A percentile compares a stretch with the other conserved stretches of the same genome.
Conservation (phyloP, 805 yeast genomes). For the Kodamaea kaohsiungensis region DNA sequence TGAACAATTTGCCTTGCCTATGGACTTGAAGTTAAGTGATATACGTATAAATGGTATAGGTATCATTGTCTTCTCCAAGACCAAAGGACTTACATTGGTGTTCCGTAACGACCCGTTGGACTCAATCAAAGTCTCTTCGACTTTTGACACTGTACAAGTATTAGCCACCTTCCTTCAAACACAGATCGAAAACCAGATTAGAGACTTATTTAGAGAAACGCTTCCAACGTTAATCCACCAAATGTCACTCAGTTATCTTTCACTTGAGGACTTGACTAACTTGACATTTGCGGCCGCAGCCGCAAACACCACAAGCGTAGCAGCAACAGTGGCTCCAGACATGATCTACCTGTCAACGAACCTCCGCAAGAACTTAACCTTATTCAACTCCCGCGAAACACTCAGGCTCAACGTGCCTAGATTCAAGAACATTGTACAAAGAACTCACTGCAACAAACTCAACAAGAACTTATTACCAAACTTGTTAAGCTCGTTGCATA, state of each 20-base stretch:
- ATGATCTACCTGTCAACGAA: conserved; percentile 58
- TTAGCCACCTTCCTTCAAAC: conserved; percentile 80
- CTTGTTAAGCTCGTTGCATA: conserved; percentile 36
- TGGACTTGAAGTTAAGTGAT: conserved; percentile 71
- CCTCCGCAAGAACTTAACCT: conserved; percentile 31
- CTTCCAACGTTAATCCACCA: conserved; percentile 79
- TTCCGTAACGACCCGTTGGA: conserved; percentile 89
- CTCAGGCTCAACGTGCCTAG: conserved; percentile 66
- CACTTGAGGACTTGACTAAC: conserved; percentile 14
- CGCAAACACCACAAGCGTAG: not conserved
- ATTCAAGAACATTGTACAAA: conserved; percentile 57
- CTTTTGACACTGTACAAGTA: conserved; percentile 84
- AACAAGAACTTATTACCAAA: conserved; percentile 40
- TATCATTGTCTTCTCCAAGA: conserved; percentile 76
- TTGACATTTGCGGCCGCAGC: conserved; percentile 2
- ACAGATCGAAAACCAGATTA: conserved; percentile 78
- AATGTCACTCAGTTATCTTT: conserved; percentile 59
- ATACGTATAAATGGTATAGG: conserved; percentile 78
- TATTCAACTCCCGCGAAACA: conserved; percentile 78
- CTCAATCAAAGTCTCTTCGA: conserved; percentile 75
- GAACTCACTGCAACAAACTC: conserved; percentile 50
- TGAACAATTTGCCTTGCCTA: conserved; percentile 73
- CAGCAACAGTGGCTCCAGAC: conserved; percentile 40
- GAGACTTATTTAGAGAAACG: conserved; percentile 80
- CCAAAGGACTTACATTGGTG: conserved; percentile 82